Percentiles rank a stretch among this genome's conserved stretches.
Conservation (phyloP, 441 rosid species). For the Breynia disticha region DNA sequence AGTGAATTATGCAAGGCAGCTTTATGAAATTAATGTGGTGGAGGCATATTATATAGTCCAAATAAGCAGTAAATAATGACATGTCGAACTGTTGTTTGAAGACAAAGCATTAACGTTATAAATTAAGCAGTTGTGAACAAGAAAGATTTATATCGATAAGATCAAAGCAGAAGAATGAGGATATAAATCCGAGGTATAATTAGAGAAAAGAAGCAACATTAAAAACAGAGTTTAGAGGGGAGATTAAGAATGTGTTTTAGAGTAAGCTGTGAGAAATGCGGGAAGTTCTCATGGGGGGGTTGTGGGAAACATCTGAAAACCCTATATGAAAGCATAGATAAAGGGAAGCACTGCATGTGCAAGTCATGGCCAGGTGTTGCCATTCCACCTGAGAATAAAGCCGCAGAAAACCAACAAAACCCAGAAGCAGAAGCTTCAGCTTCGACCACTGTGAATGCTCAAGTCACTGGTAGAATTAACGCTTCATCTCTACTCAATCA, state of each 20-base stretch:
- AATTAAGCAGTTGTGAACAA: not conserved
- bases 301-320: conserved; percentile 36
- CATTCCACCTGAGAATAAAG: conserved; percentile 7
- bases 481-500: too few relatives aligned
- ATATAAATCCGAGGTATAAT: not conserved
- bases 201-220: not conserved
- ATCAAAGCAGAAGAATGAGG: conserved; percentile 1
- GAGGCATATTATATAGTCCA: too few relatives aligned
- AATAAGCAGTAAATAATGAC: too few relatives aligned
- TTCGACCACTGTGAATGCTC: not conserved
- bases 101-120: too few relatives aligned
- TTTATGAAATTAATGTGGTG: too few relatives aligned
- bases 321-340: conserved; percentile 29
- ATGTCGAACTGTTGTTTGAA: too few relatives aligned
- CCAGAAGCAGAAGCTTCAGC: conserved; percentile 1
- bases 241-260: conserved; percentile 29
- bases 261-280: conserved; percentile 37
- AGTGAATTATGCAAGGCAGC: too few relatives aligned
- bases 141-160: not conserved
- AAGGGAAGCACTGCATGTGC: conserved; percentile 48
- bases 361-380: conserved; percentile 43
- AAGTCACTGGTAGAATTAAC: too few relatives aligned
- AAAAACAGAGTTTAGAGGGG: not conserved
- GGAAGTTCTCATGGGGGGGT: conserved; percentile 37
- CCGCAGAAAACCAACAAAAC: conserved; percentile 3